Percentiles rank a stretch among this genome's conserved stretches.
Evolutionary conservation across 257 asterid genomes (phyloP).

Genomic region (Jacaranda copaia): DNA sequence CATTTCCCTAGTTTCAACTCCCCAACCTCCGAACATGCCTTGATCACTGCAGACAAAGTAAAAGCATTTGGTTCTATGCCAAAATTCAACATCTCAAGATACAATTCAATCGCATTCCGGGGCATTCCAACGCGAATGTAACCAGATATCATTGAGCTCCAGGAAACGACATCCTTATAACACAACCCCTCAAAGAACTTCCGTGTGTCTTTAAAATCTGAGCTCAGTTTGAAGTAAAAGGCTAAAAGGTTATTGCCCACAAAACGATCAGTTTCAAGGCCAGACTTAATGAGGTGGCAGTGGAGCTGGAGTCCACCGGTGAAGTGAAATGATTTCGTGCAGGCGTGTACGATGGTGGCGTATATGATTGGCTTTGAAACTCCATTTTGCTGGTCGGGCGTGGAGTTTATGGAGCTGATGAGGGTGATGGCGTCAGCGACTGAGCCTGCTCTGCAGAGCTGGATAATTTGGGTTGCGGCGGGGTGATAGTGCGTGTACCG

Average conservation of each 20-base stretch:
- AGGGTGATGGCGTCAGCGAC: slow-evolving; percentile 54
- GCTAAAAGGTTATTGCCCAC: slow-evolving; percentile 82
- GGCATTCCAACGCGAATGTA: slow-evolving; percentile 64
- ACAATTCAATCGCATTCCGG: slow-evolving; percentile 48
- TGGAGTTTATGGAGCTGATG: slow-evolving; percentile 48
- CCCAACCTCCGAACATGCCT: slow-evolving; percentile 68
- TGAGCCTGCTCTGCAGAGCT: slow-evolving; percentile 56
- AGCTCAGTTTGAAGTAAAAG: slow-evolving; percentile 63
- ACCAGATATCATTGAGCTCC: slow-evolving; percentile 89
- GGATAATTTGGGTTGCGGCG: slow-evolving; percentile 48
- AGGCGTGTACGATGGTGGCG: slow-evolving; percentile 64
- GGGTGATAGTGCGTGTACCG: slow-evolving; percentile 26
- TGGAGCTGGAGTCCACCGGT: slow-evolving; percentile 77
- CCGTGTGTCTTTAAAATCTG: slow-evolving; percentile 49
- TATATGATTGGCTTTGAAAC: slow-evolving; percentile 55
- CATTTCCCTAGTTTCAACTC: slow-evolving; percentile 53
- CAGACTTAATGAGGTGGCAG: slow-evolving; percentile 66
- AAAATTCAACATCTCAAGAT: slow-evolving; percentile 56
- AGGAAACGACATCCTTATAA: slow-evolving; percentile 79
- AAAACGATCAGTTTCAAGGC: slow-evolving; percentile 69
- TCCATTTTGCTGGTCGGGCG: slow-evolving; percentile 24
- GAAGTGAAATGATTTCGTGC: slow-evolving; percentile 52
- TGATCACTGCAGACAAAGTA: slow-evolving; percentile 72
- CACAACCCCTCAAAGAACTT: slow-evolving; percentile 61
- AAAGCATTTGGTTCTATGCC: slow-evolving; percentile 67